Percentiles rank a stretch among this genome's conserved stretches.
phyloP scores from a whole-genome alignment of 2,329 filamentous ascomycete species.

The Paracoccidioides brasiliensis region DNA sequence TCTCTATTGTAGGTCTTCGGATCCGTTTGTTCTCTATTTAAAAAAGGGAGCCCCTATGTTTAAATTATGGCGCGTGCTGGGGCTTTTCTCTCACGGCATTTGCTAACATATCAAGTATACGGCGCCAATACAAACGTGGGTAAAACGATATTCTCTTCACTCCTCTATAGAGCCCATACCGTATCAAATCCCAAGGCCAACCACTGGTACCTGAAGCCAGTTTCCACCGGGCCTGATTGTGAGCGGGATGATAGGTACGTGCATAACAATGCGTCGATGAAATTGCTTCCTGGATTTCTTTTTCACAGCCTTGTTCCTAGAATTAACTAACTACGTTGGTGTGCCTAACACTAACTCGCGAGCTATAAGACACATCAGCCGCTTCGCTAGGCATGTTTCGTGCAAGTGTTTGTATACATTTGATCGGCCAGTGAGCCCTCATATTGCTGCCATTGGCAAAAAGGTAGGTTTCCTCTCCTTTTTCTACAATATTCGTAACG shows the following conservation, averaged over 20 bases:
- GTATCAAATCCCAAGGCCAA: constrained; percentile 29
- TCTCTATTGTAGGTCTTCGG: neutral
- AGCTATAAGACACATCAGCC: constrained; percentile 45
- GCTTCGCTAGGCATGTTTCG: constrained; percentile 42
- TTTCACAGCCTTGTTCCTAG: neutral
- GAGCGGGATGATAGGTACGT: constrained; percentile 58
- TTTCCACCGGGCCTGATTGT: constrained; percentile 58
- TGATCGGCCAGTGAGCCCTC: constrained; percentile 61
- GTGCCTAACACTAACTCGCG: neutral
- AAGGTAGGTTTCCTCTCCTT: constrained; percentile 22
- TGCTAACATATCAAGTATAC: constrained; percentile 62
- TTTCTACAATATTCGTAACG: neutral
- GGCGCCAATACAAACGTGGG: constrained; percentile 76
- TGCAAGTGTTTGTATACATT: constrained; percentile 59
- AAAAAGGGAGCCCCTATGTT: neutral
- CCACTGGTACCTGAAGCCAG: constrained; percentile 60
- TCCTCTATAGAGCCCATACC: constrained; percentile 52
- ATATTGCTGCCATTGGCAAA: constrained; percentile 51
- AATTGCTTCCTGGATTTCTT: neutral
- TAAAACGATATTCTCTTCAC: constrained; percentile 67
- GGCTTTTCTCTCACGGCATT: constrained; percentile 52
- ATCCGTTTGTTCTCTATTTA: neutral
- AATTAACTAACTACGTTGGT: neutral
- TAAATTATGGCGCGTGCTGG: constrained; percentile 26
- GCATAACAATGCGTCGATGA: neutral